phyloP scores from a whole-genome alignment of 2,329 filamentous ascomycete species.

The Colletotrichum zoysiae region DNA sequence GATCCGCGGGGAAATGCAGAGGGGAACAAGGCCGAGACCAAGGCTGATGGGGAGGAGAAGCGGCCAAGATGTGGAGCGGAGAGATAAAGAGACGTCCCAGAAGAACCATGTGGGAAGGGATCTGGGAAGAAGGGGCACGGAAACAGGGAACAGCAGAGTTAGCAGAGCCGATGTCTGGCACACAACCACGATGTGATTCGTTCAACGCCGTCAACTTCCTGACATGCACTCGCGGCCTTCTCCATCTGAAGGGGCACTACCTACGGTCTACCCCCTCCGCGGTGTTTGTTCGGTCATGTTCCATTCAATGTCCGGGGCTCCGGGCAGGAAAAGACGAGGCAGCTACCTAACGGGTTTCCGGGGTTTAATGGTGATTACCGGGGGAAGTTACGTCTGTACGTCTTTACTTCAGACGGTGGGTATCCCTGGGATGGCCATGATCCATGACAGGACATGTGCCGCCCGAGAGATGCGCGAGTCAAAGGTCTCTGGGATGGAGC shows the following conservation, averaged over 20 bases:
- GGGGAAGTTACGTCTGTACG: background rate
- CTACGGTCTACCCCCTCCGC: background rate
- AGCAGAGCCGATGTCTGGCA: slow-evolving; percentile 5
- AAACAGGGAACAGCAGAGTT: slow-evolving; percentile 36
- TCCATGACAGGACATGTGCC: background rate
- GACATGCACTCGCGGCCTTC: slow-evolving; percentile 6
- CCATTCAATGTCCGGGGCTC: slow-evolving; percentile 3
- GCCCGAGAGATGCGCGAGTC: slow-evolving; percentile 6
- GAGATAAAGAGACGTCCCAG: slow-evolving; percentile 8
- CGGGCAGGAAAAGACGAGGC: background rate
- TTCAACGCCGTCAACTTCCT: background rate
- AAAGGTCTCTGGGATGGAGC: slow-evolving; percentile 8
- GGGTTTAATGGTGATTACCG: slow-evolving; percentile 8
- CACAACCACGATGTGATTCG: slow-evolving; percentile 15
- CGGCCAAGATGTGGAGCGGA: background rate
- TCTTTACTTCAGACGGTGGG: background rate
- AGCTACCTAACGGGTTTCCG: background rate
- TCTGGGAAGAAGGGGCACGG: slow-evolving; percentile 3
- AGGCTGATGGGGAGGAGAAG: slow-evolving; percentile 24
- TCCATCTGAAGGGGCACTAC: slow-evolving; percentile 23
- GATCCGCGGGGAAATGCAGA: background rate
- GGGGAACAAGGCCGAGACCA: slow-evolving; percentile 8
- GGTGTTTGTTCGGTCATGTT: slow-evolving; percentile 30
- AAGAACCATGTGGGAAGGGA: slow-evolving; percentile 18
- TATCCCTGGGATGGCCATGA: background rate